phyloP scores from a whole-genome alignment of 2,329 filamentous ascomycete species.

The Sporothrix inflata region DNA sequence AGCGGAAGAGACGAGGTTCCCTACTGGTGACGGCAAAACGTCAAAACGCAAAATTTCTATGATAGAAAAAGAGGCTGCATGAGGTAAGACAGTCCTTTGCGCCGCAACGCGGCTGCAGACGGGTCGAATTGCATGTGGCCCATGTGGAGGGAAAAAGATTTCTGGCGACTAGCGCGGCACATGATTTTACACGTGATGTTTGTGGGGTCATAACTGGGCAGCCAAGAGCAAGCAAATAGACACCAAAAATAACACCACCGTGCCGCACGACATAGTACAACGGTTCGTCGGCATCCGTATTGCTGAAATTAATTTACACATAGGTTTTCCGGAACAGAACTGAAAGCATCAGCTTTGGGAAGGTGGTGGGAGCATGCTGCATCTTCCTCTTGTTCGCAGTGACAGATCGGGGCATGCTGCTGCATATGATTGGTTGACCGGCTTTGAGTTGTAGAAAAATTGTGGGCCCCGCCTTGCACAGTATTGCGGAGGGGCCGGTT shows the following conservation, averaged over 20 bases:
- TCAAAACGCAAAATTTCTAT: constrained; percentile 14
- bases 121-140: constrained; percentile 20
- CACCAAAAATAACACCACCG: not conserved
- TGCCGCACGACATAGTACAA: not conserved
- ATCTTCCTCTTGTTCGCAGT: not conserved
- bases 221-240: not conserved
- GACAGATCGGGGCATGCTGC: not conserved
- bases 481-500: not conserved
- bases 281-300: not conserved
- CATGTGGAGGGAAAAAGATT: constrained; percentile 21
- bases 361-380: not conserved
- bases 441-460: not conserved
- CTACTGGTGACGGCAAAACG: not conserved
- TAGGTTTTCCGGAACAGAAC: not conserved
- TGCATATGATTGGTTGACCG: constrained; percentile 4
- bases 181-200: not conserved
- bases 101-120: constrained; percentile 14
- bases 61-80: constrained; percentile 21
- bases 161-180: constrained; percentile 5
- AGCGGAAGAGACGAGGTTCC: not conserved
- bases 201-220: not conserved
- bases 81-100: constrained; percentile 13
- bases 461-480: not conserved
- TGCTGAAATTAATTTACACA: not conserved
- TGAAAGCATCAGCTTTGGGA: not conserved